A percentile compares a stretch with the other conserved stretches of the same genome.
phyloP scores from a whole-genome alignment of 1,284 basidiomycete genomes.

The Cutaneotrichosporon sp. region DNA sequence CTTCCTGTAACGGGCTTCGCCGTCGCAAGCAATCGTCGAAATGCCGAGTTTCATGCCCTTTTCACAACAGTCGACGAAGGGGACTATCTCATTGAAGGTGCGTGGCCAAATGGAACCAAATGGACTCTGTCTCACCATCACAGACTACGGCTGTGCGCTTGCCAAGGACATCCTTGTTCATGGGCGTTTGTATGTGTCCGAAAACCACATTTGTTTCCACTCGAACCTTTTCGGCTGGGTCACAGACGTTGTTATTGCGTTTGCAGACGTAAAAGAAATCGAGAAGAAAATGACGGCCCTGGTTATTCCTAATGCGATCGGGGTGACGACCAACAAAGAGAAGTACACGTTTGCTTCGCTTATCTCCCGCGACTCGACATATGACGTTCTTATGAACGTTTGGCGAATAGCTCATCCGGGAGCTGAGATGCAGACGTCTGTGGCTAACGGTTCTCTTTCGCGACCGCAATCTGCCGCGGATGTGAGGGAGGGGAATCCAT shows the following conservation, averaged over 20 bases:
- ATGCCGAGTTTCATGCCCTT: constrained; percentile 90
- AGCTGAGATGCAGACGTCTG: constrained; percentile 46
- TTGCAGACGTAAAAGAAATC: constrained; percentile 79
- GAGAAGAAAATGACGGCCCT: constrained; percentile 99
- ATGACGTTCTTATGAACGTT: constrained; percentile 92
- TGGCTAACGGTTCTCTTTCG: neutral
- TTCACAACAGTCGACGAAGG: constrained; percentile 87
- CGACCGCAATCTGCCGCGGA: constrained; percentile 29
- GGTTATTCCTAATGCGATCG: constrained; percentile 97
- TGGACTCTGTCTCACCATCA: neutral
- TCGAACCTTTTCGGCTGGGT: constrained; percentile 99
- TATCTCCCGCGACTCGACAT: constrained; percentile 90
- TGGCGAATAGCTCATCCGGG: constrained; percentile 87
- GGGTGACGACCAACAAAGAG: constrained; percentile 70
- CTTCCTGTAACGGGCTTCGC: constrained; percentile 90
- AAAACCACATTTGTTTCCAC: constrained; percentile 97
- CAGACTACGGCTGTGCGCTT: constrained; percentile 94
- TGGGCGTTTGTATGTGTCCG: constrained; percentile 92
- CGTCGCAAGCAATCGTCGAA: constrained; percentile 89
- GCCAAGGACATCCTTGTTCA: constrained; percentile 96
- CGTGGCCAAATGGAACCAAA: constrained; percentile 21
- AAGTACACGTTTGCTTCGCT: constrained; percentile 92
- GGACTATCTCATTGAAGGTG: constrained; percentile 96
- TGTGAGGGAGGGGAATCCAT: constrained; percentile 17
- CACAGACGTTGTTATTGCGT: constrained; percentile 88